phyloP scores from a whole-genome alignment of 495 filamentous ascomycete species.

The Immersiella caudata region DNA sequence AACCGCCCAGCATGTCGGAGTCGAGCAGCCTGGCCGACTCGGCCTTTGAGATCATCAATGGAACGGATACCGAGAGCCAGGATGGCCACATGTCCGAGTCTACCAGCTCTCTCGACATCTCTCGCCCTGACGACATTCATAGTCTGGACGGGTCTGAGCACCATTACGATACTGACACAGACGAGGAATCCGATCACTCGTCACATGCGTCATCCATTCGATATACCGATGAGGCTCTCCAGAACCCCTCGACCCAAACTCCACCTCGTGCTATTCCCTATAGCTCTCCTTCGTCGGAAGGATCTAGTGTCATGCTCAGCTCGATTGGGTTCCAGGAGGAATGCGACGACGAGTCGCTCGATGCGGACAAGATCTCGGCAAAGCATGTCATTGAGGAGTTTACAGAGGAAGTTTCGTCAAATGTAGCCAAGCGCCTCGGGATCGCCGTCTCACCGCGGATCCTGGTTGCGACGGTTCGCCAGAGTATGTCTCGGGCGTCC shows the following conservation, averaged over 20 bases:
- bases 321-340: conserved; percentile 66
- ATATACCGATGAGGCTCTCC: conserved; percentile 43
- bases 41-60: conserved; percentile 59
- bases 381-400: conserved; percentile 66
- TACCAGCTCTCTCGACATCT: conserved; percentile 52
- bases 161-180: conserved; percentile 41
- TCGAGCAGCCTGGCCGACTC: conserved; percentile 56
- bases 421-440: conserved; percentile 47
- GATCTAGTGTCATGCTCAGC: conserved; percentile 32
- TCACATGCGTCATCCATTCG: conserved; percentile 45
- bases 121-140: conserved; percentile 55
- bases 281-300: conserved; percentile 23
- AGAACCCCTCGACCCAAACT: conserved; percentile 47
- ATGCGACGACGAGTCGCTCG: conserved; percentile 38
- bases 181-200: conserved; percentile 50
- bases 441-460: conserved; percentile 39
- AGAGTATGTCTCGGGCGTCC: conserved; percentile 69
- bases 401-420: conserved; percentile 54
- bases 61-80: conserved; percentile 46
- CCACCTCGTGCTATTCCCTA: conserved; percentile 43
- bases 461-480: conserved; percentile 63
- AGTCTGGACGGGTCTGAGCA: conserved; percentile 56
- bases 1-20: conserved; percentile 45
- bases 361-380: conserved; percentile 59
- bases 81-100: conserved; percentile 55